Evolutionary conservation across 2,329 filamentous ascomycete genomes (phyloP).

Genomic region (Colletotrichum eleusines): DNA sequence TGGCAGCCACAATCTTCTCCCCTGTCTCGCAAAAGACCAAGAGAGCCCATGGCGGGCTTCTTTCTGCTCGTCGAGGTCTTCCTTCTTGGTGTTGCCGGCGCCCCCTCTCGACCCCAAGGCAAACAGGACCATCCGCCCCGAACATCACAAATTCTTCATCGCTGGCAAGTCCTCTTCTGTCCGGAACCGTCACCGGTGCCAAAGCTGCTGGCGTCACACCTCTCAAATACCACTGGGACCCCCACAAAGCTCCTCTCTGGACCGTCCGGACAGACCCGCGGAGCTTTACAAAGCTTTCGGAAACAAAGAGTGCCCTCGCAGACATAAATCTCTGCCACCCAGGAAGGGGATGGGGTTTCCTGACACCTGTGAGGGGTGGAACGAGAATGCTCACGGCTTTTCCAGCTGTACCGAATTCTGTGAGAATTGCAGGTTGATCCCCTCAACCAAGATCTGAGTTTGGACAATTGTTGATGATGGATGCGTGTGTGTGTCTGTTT

Average conservation of each 20-base stretch:
- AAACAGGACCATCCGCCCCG: constrained; percentile 11
- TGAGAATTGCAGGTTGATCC: neutral
- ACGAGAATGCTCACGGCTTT: neutral
- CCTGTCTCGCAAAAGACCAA: neutral
- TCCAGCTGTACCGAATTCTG: neutral
- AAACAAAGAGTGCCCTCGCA: neutral
- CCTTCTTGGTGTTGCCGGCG: neutral
- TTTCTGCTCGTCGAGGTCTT: constrained; percentile 6
- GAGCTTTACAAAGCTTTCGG: neutral
- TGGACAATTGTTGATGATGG: too few relatives aligned
- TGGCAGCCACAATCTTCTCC: neutral
- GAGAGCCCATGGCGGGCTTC: neutral
- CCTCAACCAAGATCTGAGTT: too few relatives aligned
- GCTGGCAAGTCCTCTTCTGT: too few relatives aligned
- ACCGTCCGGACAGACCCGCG: neutral
- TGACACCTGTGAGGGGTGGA: neutral
- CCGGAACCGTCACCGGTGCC: neutral
- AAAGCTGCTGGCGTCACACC: neutral
- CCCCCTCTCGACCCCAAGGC: neutral
- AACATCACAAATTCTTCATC: neutral
- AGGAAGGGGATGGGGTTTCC: neutral
- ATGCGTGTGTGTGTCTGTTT: neutral
- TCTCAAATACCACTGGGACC: neutral
- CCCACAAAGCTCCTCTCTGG: constrained; percentile 3
- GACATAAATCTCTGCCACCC: neutral